phyloP scores from a whole-genome alignment of 257 asterid species.

The Parsonsia alboflavescens region DNA sequence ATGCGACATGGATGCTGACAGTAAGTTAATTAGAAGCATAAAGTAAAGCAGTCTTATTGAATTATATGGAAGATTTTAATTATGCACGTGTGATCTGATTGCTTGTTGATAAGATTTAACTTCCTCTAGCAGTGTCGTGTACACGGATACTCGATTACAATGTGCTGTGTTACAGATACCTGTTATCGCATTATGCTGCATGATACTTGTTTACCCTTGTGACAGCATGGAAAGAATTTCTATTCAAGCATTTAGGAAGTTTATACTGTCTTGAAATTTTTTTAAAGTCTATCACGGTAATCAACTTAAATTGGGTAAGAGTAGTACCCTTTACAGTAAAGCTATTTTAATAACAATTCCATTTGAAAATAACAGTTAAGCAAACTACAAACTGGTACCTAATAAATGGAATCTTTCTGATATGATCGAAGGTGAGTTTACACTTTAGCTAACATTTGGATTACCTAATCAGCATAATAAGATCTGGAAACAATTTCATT shows the following conservation, averaged over 20 bases:
- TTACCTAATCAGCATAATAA: neutral
- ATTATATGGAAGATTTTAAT: neutral
- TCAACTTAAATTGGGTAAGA: neutral
- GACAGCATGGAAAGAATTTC: neutral
- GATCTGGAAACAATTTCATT: neutral
- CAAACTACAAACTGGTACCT: neutral
- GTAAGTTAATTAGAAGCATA: conserved; percentile 37
- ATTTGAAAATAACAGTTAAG: neutral
- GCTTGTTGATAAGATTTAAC: neutral
- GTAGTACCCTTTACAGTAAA: neutral
- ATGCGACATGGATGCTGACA: conserved; percentile 89
- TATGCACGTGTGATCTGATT: neutral
- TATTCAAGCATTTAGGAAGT: neutral
- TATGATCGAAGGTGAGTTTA: neutral
- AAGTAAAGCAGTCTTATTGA: neutral
- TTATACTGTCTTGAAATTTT: neutral
- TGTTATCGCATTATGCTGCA: neutral
- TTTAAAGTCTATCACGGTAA: neutral
- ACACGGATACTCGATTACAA: too few species aligned
- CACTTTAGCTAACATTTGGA: neutral
- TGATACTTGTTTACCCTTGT: neutral
- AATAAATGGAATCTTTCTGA: neutral
- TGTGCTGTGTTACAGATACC: neutral
- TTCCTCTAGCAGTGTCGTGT: neutral
- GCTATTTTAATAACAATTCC: neutral